A percentile compares a stretch with the other conserved stretches of the same genome.
Evolutionary conservation across 2,329 filamentous ascomycete genomes (phyloP).

Genomic region (Phialophora verrucosa): DNA sequence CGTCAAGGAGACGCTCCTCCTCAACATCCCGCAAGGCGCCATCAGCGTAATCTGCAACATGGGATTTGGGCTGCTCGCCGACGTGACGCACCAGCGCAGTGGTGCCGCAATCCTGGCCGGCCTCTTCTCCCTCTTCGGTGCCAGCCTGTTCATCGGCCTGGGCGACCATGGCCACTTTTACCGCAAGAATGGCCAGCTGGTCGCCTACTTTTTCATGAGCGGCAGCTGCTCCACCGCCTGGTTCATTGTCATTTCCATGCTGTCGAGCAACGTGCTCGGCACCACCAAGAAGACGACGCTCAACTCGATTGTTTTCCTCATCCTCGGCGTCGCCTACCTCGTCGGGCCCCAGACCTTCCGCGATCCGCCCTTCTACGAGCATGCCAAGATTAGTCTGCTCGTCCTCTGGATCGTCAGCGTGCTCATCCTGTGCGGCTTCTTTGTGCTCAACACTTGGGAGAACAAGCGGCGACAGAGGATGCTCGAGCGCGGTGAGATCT

Average conservation of each 20-base stretch:
- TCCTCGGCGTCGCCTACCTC: conserved; percentile 16
- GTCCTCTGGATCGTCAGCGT: conserved; percentile 18
- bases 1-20: conserved; percentile 16
- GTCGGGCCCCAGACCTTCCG: conserved; percentile 17
- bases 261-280: conserved; percentile 16
- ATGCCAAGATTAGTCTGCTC: conserved; percentile 16
- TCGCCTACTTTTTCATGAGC: conserved; percentile 18
- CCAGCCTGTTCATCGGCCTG: conserved; percentile 16
- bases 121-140: conserved; percentile 13
- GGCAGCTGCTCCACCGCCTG: conserved; percentile 13
- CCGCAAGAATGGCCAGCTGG: conserved; percentile 12
- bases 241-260: conserved; percentile 17
- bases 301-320: conserved; percentile 18
- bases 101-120: conserved; percentile 12
- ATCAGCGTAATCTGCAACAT: conserved; percentile 18
- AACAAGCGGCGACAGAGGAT: conserved; percentile 14
- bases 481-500: conserved; percentile 15
- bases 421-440: conserved; percentile 15
- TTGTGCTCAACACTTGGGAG: conserved; percentile 16
- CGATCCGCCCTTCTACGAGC: conserved; percentile 16
- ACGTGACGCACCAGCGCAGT: conserved; percentile 14
- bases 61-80: conserved; percentile 10
- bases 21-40: conserved; percentile 16
- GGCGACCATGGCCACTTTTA: conserved; percentile 18
- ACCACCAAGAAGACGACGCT: conserved; percentile 20